Percentiles rank a stretch among this genome's conserved stretches.
These are phyloP conservation scores for Smallanthus sonchifolius DNA, from an alignment of 129 eudicot species.

Conservation along the genomic window DNA sequence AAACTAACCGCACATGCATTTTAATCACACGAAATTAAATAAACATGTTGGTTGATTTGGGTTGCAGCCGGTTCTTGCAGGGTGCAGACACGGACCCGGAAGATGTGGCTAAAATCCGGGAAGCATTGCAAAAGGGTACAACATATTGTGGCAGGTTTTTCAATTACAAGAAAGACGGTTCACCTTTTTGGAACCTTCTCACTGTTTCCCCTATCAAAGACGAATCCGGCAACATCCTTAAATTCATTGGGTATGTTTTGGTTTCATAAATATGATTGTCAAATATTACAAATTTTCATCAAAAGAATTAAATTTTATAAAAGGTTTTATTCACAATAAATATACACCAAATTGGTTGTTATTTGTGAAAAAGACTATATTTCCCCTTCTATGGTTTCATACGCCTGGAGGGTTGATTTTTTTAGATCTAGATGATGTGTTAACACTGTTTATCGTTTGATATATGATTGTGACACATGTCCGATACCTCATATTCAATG, in stretches of 20 bases:
- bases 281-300: neutral
- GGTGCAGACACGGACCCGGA: slow-evolving; percentile 90
- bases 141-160: slow-evolving; percentile 85
- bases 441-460: neutral
- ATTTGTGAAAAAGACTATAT: neutral
- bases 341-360: neutral
- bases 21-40: neutral
- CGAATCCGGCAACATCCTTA: slow-evolving; percentile 84
- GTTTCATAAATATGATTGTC: neutral
- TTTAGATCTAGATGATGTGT: neutral
- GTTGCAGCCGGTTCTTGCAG: slow-evolving; percentile 82
- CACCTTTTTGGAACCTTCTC: slow-evolving; percentile 95
- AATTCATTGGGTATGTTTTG: slow-evolving; percentile 75
- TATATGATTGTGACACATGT: neutral
- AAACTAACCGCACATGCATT: neutral
- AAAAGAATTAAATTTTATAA: neutral
- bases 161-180: slow-evolving; percentile 91
- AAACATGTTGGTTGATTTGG: neutral
- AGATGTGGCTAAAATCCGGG: slow-evolving; percentile 89
- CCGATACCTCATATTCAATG: neutral
- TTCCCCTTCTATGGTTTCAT: neutral
- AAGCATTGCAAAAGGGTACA: slow-evolving; percentile 61
- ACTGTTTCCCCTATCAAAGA: slow-evolving; percentile 95
- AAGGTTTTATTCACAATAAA: neutral
- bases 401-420: neutral